Evolutionary conservation across 495 filamentous ascomycete species (phyloP).

Genomic region (Neurospora sp.): DNA sequence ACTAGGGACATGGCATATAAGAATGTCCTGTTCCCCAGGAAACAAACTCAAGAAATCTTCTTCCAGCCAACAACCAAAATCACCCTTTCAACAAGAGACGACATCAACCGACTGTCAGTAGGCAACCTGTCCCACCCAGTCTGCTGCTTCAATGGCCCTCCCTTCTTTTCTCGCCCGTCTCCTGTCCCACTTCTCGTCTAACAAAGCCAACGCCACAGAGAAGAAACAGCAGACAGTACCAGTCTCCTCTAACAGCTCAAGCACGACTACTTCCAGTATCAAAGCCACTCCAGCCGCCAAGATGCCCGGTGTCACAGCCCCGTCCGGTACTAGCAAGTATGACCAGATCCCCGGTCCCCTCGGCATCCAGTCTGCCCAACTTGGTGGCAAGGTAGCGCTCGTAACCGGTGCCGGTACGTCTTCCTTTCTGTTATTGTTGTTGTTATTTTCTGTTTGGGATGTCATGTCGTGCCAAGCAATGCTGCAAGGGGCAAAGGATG

Average conservation of each 20-base stretch:
- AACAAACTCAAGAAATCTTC: background rate
- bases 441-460: background rate
- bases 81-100: background rate
- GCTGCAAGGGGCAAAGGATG: background rate
- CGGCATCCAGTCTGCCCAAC: slow-evolving; percentile 36
- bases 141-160: slow-evolving; percentile 10
- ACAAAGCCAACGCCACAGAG: slow-evolving; percentile 9
- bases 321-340: slow-evolving; percentile 22
- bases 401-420: slow-evolving; percentile 37
- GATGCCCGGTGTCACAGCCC: slow-evolving; percentile 29
- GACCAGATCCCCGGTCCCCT: slow-evolving; percentile 39
- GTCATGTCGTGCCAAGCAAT: background rate
- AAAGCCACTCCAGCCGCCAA: slow-evolving; percentile 9
- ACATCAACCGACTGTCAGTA: background rate
- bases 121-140: slow-evolving; percentile 1
- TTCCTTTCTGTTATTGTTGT: slow-evolving; percentile 1
- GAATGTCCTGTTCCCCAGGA: background rate
- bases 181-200: slow-evolving; percentile 17
- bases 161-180: slow-evolving; percentile 17
- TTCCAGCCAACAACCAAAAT: background rate
- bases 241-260: slow-evolving; percentile 3
- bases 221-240: slow-evolving; percentile 7
- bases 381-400: slow-evolving; percentile 42
- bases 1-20: background rate
- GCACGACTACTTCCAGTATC: slow-evolving; percentile 6